Conservation (phyloP, 805 yeast genomes). For the Saccharomycopsis fodiens region DNA sequence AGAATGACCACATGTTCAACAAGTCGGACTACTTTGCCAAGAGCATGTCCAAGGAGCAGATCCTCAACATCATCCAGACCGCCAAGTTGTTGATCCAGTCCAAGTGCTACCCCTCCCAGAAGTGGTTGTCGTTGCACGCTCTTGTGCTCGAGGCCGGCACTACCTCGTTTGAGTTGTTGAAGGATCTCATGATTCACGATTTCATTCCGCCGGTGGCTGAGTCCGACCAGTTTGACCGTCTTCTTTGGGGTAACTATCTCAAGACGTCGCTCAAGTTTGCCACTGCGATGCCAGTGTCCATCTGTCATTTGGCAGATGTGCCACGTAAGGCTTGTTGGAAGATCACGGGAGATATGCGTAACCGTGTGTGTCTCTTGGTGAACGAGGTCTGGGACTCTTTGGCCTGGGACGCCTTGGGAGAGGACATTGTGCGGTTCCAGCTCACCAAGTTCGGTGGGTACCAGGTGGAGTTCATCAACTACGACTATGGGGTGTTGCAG, state of each 20-base stretch:
- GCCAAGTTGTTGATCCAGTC: slow-evolving; percentile 45
- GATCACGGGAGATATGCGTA: slow-evolving; percentile 57
- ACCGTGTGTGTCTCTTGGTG: slow-evolving; percentile 47
- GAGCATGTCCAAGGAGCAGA: slow-evolving; percentile 35
- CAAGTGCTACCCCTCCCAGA: slow-evolving; percentile 54
- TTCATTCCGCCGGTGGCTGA: slow-evolving; percentile 46
- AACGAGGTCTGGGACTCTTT: slow-evolving; percentile 65
- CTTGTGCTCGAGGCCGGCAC: slow-evolving; percentile 49
- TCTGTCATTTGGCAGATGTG: slow-evolving; percentile 62
- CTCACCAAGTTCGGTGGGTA: slow-evolving; percentile 58
- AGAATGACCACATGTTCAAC: slow-evolving; percentile 34
- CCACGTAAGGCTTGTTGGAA: slow-evolving; percentile 64
- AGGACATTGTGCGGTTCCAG: slow-evolving; percentile 51
- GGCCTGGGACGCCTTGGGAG: slow-evolving; percentile 54
- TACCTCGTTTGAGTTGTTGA: slow-evolving; percentile 44
- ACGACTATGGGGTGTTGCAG: slow-evolving; percentile 52
- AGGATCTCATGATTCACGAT: slow-evolving; percentile 40
- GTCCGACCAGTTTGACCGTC: slow-evolving; percentile 47
- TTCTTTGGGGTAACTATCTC: slow-evolving; percentile 63
- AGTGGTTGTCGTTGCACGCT: slow-evolving; percentile 68
- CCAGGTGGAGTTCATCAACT: slow-evolving; percentile 56
- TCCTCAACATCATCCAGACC: slow-evolving; percentile 37
- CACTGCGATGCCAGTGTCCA: slow-evolving; percentile 58
- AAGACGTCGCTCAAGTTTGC: slow-evolving; percentile 50
- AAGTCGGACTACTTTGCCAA: slow-evolving; percentile 34